Percentiles rank a stretch among this genome's conserved stretches.
Evolutionary conservation across 345 rosid species (phyloP).

Genomic region (Eucalyptus curtisii): DNA sequence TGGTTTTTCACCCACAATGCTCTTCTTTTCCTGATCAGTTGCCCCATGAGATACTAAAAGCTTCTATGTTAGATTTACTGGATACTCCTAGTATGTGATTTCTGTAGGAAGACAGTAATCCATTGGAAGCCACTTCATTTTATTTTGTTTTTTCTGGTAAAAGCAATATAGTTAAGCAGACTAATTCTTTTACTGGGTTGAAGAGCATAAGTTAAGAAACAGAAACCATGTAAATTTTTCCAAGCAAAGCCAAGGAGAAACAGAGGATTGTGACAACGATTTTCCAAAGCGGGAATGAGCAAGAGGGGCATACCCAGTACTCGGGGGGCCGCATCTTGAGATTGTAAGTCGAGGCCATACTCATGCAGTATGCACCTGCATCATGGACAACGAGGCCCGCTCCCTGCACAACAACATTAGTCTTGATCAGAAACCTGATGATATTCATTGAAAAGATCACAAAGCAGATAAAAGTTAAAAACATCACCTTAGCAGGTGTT

Average conservation of each 20-base stretch:
- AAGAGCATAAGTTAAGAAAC: not conserved
- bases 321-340: conserved; percentile 99
- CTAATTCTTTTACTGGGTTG: not conserved
- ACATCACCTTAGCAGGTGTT: conserved; percentile 61
- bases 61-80: not conserved
- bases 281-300: not conserved
- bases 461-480: not conserved
- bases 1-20: not conserved
- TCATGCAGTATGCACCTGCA: conserved; percentile 99
- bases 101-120: not conserved
- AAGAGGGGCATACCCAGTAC: conserved; percentile 62
- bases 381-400: conserved; percentile 91
- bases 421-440: conserved; percentile 1
- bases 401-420: conserved; percentile 41
- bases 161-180: not conserved
- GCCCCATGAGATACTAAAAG: not conserved
- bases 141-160: not conserved
- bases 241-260: not conserved
- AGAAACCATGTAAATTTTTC: not conserved
- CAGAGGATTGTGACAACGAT: not conserved
- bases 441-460: not conserved
- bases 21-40: not conserved
- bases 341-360: conserved; percentile 99
- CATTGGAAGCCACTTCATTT: not conserved
- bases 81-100: not conserved